Base-by-base conservation (phyloP, 1,284 basidiomycete genomes). In the Serendipita sp. region DNA sequence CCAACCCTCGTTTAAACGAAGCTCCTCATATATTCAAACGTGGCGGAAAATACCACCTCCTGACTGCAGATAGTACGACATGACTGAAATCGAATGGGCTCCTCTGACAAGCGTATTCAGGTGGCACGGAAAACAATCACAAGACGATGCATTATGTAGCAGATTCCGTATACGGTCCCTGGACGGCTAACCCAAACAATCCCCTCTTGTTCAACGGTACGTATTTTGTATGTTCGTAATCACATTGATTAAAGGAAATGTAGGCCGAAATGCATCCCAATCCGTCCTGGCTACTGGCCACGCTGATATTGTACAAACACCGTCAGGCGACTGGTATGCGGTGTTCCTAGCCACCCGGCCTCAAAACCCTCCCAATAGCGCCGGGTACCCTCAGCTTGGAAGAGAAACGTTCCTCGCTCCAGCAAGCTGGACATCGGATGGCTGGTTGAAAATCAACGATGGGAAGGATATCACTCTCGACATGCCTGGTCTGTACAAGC, bases 331-430 rank as follows among this genome's bases (percentile, higher is more conserved):
- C 6, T 66, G 65, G 65, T 66, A 63, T 60, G 62, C 62, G 3
- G 64, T 65, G 5, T 65, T 66, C 62, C 65, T 66, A 13, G 65
- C 49, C n/a, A 65, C 62, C 41, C 64, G 65, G 6, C 65, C 65
- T 22, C 65, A 66, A 44, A 58, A 58, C 49, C 61, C 61, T 6
- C 63, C 61, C 53, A 60, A 64, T n/a, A 62, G 50, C 47, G 43
- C 44, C 3, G 63, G 63, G 10, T 60, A 65, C 61, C 50, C 62
- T 42, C 62, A 61, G 41, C 60, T 66, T 26, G 64, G 64, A 3
- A 62, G 65, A 3, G 65, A 66, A 55, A 65, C 65, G 4, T 66
- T 66, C 49, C 55, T 66, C 17, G 62, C 62, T 17, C 65, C 65
- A 12, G 62, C 65, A 5, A 58, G 50, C 3, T 66, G 65, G 65